Conservation (phyloP, 164 flowering plant genomes). For the Hamamelis virginiana region DNA sequence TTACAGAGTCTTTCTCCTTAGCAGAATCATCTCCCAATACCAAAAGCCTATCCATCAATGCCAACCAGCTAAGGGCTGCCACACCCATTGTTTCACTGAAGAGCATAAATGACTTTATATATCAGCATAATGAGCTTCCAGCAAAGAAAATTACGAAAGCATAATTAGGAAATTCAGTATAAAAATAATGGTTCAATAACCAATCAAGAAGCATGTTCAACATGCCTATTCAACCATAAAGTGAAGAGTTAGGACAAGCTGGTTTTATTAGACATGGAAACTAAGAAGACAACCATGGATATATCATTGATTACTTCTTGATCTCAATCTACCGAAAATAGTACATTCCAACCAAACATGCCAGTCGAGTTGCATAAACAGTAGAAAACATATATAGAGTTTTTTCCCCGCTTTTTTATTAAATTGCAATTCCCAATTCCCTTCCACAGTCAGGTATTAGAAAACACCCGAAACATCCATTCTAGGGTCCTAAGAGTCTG, state of each 20-base stretch:
- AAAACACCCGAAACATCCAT: no score
- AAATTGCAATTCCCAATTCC: no score
- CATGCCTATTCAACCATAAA: background rate
- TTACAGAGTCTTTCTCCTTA: no score
- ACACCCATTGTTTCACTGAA: constrained; percentile 45
- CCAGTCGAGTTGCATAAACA: background rate
- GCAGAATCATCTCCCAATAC: no score
- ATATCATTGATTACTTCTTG: background rate
- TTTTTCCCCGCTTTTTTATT: no score
- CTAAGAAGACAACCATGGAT: background rate
- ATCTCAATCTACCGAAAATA: background rate
- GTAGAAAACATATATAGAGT: no score
- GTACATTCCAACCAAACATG: background rate
- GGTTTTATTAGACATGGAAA: background rate
- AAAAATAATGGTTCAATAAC: background rate
- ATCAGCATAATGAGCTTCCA: background rate
- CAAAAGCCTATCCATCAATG: no score
- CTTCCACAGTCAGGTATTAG: no score
- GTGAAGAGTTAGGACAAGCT: background rate
- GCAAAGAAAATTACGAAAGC: background rate
- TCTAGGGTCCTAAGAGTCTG: no score
- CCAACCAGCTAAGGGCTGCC: constrained; percentile 79
- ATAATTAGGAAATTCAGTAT: background rate
- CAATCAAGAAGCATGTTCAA: background rate
- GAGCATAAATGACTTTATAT: constrained; percentile 13